Evolutionary conservation across 2,329 filamentous ascomycete genomes (phyloP).

Genomic region (Nannizziopsis arthrosporioides): DNA sequence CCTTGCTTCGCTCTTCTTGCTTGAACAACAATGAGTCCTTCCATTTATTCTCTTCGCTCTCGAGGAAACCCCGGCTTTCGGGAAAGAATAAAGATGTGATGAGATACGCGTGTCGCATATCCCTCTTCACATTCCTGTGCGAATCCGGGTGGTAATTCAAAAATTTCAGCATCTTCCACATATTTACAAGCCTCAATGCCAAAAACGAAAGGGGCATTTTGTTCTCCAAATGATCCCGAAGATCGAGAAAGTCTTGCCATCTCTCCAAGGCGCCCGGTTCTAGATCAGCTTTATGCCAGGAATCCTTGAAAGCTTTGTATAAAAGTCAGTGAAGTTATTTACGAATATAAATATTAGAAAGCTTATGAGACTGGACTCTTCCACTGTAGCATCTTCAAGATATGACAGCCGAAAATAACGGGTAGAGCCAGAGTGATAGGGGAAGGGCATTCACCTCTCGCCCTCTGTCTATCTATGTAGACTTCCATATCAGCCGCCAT

Average conservation of each 20-base stretch:
- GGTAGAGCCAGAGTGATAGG: neutral
- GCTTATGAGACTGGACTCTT: neutral
- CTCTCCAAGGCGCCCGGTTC: slow-evolving; percentile 30
- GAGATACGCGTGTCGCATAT: slow-evolving; percentile 29
- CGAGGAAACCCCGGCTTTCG: slow-evolving; percentile 23
- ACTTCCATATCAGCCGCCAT: slow-evolving; percentile 20
- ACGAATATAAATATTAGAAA: neutral
- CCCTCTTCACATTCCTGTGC: slow-evolving; percentile 31
- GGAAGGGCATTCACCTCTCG: slow-evolving; percentile 21
- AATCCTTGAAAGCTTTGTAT: slow-evolving; percentile 34
- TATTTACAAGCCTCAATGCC: slow-evolving; percentile 5
- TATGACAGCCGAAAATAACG: no score
- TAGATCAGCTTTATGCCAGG: slow-evolving; percentile 37
- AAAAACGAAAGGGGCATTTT: slow-evolving; percentile 15
- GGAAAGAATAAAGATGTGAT: slow-evolving; percentile 33
- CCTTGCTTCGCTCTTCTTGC: slow-evolving; percentile 30
- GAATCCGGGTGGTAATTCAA: slow-evolving; percentile 19
- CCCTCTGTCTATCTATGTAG: slow-evolving; percentile 27
- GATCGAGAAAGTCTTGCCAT: slow-evolving; percentile 29
- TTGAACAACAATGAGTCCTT: slow-evolving; percentile 31
- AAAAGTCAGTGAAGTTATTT: slow-evolving; percentile 15
- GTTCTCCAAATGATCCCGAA: slow-evolving; percentile 24
- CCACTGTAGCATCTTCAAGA: neutral
- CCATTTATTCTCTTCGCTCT: slow-evolving; percentile 26
- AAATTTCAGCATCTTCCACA: slow-evolving; percentile 16